Conservation (phyloP, 306 rosid genomes). For the Styphnolobium japonicum region DNA sequence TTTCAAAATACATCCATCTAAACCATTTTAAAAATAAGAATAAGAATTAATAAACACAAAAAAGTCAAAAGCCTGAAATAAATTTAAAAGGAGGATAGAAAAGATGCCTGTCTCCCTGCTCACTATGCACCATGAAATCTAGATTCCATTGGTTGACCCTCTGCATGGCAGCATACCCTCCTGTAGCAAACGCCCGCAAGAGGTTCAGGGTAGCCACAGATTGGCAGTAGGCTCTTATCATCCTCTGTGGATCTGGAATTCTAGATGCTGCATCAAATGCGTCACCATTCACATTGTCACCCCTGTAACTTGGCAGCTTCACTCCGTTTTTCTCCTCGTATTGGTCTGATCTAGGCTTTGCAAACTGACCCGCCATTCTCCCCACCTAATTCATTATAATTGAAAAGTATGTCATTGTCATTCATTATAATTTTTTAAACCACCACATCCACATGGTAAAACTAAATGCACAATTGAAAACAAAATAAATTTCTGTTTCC, state of each 20-base stretch:
- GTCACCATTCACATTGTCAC: constrained; percentile 52
- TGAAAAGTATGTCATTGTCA: not conserved
- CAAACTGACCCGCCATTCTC: constrained; percentile 53
- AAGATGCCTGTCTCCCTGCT: constrained; percentile 39
- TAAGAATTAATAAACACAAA: not conserved
- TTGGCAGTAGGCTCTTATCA: constrained; percentile 52
- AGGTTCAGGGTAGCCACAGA: constrained; percentile 54
- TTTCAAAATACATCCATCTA: constrained; percentile 9
- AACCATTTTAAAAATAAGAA: not conserved
- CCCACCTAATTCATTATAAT: constrained; percentile 38
- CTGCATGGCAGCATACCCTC: constrained; percentile 57
- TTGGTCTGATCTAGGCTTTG: constrained; percentile 48
- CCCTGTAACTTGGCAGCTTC: constrained; percentile 54
- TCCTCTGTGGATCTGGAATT: constrained; percentile 48
- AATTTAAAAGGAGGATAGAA: not conserved
- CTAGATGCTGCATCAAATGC: constrained; percentile 42
- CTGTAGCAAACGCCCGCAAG: constrained; percentile 46
- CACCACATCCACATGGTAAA: not conserved
- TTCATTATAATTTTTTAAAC: not conserved
- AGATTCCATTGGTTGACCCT: constrained; percentile 46
- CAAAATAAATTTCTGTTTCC: not conserved
- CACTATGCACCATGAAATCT: constrained; percentile 43
- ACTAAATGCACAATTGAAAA: not conserved
- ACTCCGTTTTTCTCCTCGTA: constrained; percentile 49
- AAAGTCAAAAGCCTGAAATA: not conserved